Evolutionary conservation across 257 asterid genomes (phyloP).

Genomic region (Jacaranda copaia): DNA sequence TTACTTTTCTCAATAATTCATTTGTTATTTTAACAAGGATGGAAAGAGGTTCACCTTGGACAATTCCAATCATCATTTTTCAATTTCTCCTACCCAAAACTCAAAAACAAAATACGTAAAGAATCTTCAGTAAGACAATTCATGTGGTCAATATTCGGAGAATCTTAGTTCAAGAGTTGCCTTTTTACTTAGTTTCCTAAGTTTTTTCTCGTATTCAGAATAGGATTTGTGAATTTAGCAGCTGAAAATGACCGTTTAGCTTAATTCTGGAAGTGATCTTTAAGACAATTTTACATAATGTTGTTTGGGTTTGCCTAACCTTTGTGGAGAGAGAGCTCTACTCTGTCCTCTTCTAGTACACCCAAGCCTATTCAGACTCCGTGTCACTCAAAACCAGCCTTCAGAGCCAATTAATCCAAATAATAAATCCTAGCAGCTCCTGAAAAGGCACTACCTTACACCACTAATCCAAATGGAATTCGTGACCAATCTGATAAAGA

Average conservation of each 20-base stretch:
- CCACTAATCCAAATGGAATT: conserved; percentile 6
- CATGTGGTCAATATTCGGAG: conserved; percentile 8
- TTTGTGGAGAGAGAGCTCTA: background rate
- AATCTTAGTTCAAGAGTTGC: background rate
- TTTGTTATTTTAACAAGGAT: background rate
- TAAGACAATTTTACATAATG: conserved; percentile 6
- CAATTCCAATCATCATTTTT: background rate
- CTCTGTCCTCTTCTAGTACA: background rate
- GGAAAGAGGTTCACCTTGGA: background rate
- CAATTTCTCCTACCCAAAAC: background rate
- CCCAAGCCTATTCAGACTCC: background rate
- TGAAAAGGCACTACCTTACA: background rate
- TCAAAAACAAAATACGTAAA: background rate
- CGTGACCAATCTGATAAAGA: background rate
- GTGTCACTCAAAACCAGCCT: conserved; percentile 8
- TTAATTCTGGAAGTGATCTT: conserved; percentile 6
- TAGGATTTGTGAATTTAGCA: conserved; percentile 3
- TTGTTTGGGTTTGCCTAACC: background rate
- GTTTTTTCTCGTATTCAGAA: background rate
- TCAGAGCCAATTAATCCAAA: background rate
- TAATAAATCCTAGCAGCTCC: conserved; percentile 7
- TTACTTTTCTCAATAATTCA: background rate
- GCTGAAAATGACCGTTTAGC: background rate
- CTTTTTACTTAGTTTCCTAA: background rate
- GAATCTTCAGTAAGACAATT: background rate